These are phyloP conservation scores for Neurospora sp. DNA, from an alignment of 495 filamentous ascomycete species.

Conservation along the genomic window DNA sequence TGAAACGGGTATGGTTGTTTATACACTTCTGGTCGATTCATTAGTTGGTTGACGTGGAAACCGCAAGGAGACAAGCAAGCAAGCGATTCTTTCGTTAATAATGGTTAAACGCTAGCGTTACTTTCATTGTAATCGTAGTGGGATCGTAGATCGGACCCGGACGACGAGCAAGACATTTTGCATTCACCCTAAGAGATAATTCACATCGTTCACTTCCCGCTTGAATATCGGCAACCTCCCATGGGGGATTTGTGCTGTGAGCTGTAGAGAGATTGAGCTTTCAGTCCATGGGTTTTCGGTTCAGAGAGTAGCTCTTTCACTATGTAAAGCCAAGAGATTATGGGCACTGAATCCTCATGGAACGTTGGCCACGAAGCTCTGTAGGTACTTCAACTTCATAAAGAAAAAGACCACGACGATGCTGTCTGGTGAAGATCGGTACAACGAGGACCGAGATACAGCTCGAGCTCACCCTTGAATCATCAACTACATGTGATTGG, in stretches of 20 bases:
- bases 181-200: neutral
- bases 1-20: neutral
- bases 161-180: neutral
- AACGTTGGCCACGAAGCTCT: too few species aligned
- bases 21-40: neutral
- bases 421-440: neutral
- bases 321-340: too few species aligned
- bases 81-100: neutral
- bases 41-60: neutral
- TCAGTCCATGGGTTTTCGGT: neutral
- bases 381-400: too few species aligned
- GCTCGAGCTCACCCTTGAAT: neutral
- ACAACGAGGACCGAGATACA: neutral
- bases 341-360: too few species aligned
- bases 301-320: neutral
- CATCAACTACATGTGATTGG: neutral
- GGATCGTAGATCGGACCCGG: neutral
- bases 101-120: neutral
- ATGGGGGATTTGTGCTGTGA: neutral
- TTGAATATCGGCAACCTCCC: neutral
- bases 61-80: neutral
- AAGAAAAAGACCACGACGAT: neutral
- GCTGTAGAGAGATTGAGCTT: neutral
- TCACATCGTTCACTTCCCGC: neutral
- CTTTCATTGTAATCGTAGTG: neutral